Conservation (phyloP, 106 monocot species). For the Posidonia australis region DNA sequence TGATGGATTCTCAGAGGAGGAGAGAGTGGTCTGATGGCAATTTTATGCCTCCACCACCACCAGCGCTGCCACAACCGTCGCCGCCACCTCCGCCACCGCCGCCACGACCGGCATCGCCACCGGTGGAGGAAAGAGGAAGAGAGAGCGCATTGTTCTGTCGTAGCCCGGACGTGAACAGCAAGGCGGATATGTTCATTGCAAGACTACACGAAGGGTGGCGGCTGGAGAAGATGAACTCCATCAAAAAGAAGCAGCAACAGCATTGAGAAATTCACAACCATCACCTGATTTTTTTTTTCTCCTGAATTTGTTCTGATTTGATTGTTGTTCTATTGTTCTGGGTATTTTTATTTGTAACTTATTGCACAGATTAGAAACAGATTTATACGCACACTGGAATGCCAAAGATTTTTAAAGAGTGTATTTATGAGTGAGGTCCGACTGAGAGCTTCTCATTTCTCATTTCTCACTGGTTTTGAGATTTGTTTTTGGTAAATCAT, state of each 20-base stretch:
- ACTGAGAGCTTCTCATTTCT: too few species aligned
- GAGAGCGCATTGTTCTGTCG: slow-evolving; percentile 15
- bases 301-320: too few species aligned
- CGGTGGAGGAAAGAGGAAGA: background rate
- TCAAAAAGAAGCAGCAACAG: slow-evolving; percentile 19
- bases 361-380: too few species aligned
- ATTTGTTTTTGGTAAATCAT: too few species aligned
- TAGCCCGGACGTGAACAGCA: slow-evolving; percentile 62
- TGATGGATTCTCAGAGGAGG: background rate
- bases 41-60: background rate
- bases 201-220: slow-evolving; percentile 33
- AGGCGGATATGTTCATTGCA: slow-evolving; percentile 58
- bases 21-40: background rate
- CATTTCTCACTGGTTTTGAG: too few species aligned
- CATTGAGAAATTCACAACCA: too few species aligned
- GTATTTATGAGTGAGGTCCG: too few species aligned
- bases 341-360: too few species aligned
- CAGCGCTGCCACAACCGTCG: slow-evolving; percentile 14
- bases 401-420: too few species aligned
- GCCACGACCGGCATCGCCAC: background rate
- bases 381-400: too few species aligned
- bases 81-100: slow-evolving; percentile 16
- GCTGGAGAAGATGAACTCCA: slow-evolving; percentile 58
- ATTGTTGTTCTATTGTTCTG: too few species aligned
- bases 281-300: too few species aligned